Evolutionary conservation across 768 basidiomycete species (phyloP), one percentile per base, ranked within the genome.

Genomic region (Hericium coralloides): DNA sequence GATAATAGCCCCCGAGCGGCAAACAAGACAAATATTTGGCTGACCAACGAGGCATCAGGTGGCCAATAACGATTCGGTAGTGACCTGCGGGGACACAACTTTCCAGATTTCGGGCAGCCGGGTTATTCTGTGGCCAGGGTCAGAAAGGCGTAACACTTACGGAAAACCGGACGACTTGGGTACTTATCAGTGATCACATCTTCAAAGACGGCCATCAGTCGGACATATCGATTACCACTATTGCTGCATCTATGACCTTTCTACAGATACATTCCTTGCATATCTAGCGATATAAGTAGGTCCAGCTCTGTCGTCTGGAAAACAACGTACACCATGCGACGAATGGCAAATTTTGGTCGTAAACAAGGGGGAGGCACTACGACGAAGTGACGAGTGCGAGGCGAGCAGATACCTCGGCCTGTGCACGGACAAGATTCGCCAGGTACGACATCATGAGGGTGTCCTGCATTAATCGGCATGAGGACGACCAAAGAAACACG

Each of bases 391-490:
- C 79, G 60, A 98, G 79, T 52, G 89, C 88, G 69, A 98, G 74
- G 65, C 95, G 82, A 36, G 90, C 82, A 2, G 92, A 92, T 38
- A 97, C 83, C 71, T 98, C 95, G 51, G 91, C 89, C 74, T 98
- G 95, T 56, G 92, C 85, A 64, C 93, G 84, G 58, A 97, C 87
- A 64, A 98, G 80, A 69, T 92, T 95, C 23, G 92, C 89, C 64
- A 98, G 78, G 73, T 98, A 98, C 55, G 91, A 89, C 57, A 98
- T 83, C 88, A 95, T 95, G 61, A 98, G 76, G 23, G 87, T 91
- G 67, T 98, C 95, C 84, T 93, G 52, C 38, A 47, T 62, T 59
- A 26, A 63, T 62, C 47, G 61, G 63, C n/a, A 62, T 38, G 50
- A 36, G 26, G 56, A 63, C 60, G 18, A n/a, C 7, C 31, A 22